Base-by-base conservation (phyloP, 2,329 filamentous ascomycete species). In the Lizonia empirigonia region DNA sequence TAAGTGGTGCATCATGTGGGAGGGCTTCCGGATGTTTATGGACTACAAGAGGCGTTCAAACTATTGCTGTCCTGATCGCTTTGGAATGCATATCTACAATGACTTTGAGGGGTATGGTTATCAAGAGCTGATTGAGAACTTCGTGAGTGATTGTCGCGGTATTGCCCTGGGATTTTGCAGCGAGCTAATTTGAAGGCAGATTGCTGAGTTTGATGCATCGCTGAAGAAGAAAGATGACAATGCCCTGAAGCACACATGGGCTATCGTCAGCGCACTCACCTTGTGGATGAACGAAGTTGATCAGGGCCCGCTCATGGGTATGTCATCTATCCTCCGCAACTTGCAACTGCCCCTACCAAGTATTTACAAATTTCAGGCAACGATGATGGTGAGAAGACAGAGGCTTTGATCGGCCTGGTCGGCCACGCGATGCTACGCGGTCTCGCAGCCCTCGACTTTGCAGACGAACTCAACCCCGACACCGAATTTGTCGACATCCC, bases 11-110 rank as follows among this genome's bases (percentile, higher is more conserved):
- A 62, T 59, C 10, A 27, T 55, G 27, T 53, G 48, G 44, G 39
- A 55, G 10, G 51, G 44, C 7, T 60, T 37, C 26, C 52, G 60
- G 41, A 52, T 42, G 33, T 50, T 33, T 12, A 16, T 38, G 23
- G 50, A 59, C 18, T 41, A 47, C 4, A 1, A n/a, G 39, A 26
- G 41, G 7, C 33, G 40, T 15, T 44, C 44, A 13, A 45, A 41
- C 1, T 60, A 57, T n/a, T 58, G 58, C 20, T 35, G 52, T 20
- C 60, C 58, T 2, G 63, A 63, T 26, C 19, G 6, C 1, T 60
- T 64, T 40, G 40, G 35, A 1, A 63, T 63, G 57, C 44, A 64
- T 29, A 55, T 62, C 29, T 53, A 46, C 23, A 60, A 60, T 18
- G 54, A 64, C 22, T 63, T 44, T 8, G 18, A 54, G n/a, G 46